phyloP scores from a whole-genome alignment of 345 rosid genomes.

The Viola odorata region DNA sequence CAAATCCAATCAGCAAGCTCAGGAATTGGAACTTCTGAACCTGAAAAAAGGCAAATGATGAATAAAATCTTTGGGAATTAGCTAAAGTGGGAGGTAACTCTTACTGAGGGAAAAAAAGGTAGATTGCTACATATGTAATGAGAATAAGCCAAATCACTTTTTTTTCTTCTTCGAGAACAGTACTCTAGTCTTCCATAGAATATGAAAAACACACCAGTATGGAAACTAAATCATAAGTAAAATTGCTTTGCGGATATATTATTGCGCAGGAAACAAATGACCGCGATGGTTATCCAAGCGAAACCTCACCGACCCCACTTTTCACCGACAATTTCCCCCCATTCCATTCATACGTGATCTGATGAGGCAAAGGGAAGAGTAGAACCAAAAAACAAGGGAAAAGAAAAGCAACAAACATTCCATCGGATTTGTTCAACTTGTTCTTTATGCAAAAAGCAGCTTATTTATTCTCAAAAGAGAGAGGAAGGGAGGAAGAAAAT shows the following conservation, averaged over 20 bases:
- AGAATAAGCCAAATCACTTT: background rate
- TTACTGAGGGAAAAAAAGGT: background rate
- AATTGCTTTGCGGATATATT: background rate
- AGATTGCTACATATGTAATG: background rate
- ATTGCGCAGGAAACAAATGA: background rate
- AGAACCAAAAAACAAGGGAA: background rate
- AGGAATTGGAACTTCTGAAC: constrained; percentile 47
- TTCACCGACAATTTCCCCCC: background rate
- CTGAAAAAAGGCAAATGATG: constrained; percentile 36
- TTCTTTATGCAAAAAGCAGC: background rate
- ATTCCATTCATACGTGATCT: background rate
- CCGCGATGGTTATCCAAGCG: no score
- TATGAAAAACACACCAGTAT: background rate
- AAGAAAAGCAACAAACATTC: no score
- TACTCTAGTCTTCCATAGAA: background rate
- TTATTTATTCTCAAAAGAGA: background rate
- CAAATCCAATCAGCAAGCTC: constrained; percentile 74
- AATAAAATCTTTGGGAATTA: background rate
- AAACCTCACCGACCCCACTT: background rate
- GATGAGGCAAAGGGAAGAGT: background rate
- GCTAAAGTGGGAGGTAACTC: background rate
- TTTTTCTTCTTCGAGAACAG: background rate
- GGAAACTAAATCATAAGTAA: background rate
- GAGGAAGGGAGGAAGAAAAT: background rate
- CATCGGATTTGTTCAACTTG: background rate